Evolutionary conservation across 805 yeast species (phyloP), one percentile per base, ranked within the genome.

Genomic region (Brettanomyces custersianus): DNA sequence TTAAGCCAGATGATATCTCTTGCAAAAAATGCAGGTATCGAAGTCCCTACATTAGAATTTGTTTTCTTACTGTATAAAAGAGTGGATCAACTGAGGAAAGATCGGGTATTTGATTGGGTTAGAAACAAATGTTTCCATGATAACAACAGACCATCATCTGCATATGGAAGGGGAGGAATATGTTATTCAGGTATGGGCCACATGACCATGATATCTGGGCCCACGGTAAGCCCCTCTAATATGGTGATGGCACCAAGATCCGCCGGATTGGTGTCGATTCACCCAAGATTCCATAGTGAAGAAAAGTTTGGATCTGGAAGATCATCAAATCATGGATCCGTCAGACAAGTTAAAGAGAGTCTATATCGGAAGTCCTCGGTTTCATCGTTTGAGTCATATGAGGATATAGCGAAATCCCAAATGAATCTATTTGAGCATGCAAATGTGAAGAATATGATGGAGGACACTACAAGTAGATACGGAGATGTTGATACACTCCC

Each of bases 31-130:
- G 17, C 21, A 12, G 34, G 42, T 4, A 20, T 50, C n/a, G 34
- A 29, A 6, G 19, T 45, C 5, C 52, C 60, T 9, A 45, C 43
- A 33, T 34, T 51, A 10, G 49, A 51, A 33, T 38, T 40, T 18
- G 35, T 51, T n/a, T 32, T 17, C 19, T 11, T 7, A 8, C n/a
- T 13, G 17, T 25, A n/a, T 6, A 25, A 25, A 25, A 25, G 28
- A 6, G 15, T 25, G 6, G 17, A 25, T 13, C n/a, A 11, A 17
- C 28, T 25, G n/a, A 13, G 28, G 6, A 7, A 11, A 25, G 28
- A 25, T 17, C 17, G 15, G 7, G 15, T 25, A 7, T 25, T 25
- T 17, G 28, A 25, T 17, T 25, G 28, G 28, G n/a, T 25, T 7
- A 12, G 28, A 13, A 8, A 12, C 8, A 25, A 11, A 25, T 25